These are phyloP conservation scores for Populus hybrid DNA, from an alignment of 441 rosid genomes.

Conservation along the genomic window DNA sequence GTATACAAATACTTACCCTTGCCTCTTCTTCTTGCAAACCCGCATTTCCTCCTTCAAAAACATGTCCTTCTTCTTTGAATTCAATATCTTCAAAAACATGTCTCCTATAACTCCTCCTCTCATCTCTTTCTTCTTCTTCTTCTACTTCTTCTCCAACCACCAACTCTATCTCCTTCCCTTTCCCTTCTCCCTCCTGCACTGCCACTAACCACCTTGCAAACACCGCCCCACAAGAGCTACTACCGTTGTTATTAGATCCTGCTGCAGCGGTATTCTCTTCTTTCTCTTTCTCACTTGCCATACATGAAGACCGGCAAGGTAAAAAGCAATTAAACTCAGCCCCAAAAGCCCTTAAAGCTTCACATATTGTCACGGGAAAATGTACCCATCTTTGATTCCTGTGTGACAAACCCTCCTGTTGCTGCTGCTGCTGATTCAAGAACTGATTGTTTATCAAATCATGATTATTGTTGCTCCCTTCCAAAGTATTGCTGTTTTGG, in stretches of 20 bases:
- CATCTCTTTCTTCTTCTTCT: constrained; percentile 25
- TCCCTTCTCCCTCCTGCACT: constrained; percentile 53
- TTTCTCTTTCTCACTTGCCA: constrained; percentile 36
- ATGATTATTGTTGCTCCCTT: constrained; percentile 1
- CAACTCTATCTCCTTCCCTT: constrained; percentile 61
- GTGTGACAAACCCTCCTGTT: constrained; percentile 40
- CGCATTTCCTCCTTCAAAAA: constrained; percentile 19
- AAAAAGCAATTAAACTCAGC: constrained; percentile 80
- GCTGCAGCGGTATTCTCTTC: constrained; percentile 29
- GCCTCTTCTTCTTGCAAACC: constrained; percentile 42
- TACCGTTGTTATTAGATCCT: constrained; percentile 9
- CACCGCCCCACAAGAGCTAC: constrained; percentile 48
- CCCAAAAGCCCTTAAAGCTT: constrained; percentile 71
- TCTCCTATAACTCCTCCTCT: constrained; percentile 53
- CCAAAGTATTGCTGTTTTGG: constrained; percentile 18
- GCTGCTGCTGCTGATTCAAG: constrained; percentile 31
- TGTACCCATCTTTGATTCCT: constrained; percentile 78
- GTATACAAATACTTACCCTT: constrained; percentile 54
- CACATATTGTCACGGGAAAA: constrained; percentile 74
- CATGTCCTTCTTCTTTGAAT: constrained; percentile 39
- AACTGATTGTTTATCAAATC: constrained; percentile 5
- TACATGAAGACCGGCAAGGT: constrained; percentile 28
- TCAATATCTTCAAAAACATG: constrained; percentile 75
- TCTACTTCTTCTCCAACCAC: constrained; percentile 55
- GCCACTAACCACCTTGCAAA: constrained; percentile 73